Percentiles rank a stretch among this genome's conserved stretches.
These are phyloP conservation scores for Brassica hybrid DNA, from an alignment of 441 rosid genomes.

Conservation along the genomic window DNA sequence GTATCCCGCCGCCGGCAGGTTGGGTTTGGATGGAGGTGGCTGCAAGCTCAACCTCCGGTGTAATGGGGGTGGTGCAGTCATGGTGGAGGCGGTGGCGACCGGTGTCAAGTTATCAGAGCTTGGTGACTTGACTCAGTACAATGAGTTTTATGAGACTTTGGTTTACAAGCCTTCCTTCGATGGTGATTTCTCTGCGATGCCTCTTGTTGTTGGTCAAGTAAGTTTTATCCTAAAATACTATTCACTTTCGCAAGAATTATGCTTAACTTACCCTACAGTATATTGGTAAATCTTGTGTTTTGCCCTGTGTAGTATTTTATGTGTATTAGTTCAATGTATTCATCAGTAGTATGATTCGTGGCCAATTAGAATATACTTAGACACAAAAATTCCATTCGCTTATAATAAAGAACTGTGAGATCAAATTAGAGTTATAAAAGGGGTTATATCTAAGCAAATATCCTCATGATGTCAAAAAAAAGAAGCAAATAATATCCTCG, in stretches of 20 bases:
- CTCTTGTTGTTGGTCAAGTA: constrained; percentile 78
- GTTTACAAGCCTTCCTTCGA: constrained; percentile 56
- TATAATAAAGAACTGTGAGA: background rate
- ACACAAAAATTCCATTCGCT: background rate
- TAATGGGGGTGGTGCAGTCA: constrained; percentile 60
- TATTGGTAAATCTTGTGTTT: background rate
- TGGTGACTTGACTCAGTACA: constrained; percentile 67
- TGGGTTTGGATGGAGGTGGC: constrained; percentile 49
- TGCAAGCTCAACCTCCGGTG: constrained; percentile 64
- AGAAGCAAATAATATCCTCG: background rate
- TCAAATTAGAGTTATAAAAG: background rate
- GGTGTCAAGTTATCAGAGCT: constrained; percentile 55
- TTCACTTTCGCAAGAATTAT: background rate
- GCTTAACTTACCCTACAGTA: background rate
- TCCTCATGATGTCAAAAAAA: no score
- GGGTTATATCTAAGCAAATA: background rate
- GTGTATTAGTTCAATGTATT: constrained; percentile 2
- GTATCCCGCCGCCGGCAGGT: constrained; percentile 77
- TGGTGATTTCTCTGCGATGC: constrained; percentile 59
- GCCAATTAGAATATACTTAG: background rate
- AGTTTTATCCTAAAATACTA: background rate
- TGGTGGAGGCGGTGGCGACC: constrained; percentile 61
- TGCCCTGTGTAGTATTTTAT: background rate
- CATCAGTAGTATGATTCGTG: background rate
- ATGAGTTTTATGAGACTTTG: constrained; percentile 58